phyloP scores from a whole-genome alignment of 1,284 basidiomycete species.

The Leccinum pallidistipes region DNA sequence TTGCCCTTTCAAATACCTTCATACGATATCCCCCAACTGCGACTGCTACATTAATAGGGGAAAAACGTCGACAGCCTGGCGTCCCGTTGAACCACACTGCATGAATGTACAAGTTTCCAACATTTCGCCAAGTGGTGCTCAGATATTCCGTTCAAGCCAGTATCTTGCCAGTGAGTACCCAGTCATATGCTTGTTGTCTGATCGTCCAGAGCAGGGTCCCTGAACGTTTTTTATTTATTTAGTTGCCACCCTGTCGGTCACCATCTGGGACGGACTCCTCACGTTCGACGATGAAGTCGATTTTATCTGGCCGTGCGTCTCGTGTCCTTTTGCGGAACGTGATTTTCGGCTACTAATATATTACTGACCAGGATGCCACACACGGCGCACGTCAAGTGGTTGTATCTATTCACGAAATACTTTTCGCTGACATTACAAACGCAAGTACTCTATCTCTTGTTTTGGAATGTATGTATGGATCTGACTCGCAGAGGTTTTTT shows the following conservation, averaged over 20 bases:
- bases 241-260: not conserved
- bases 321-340: not conserved
- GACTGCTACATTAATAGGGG: not conserved
- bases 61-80: not conserved
- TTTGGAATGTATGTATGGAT: not conserved
- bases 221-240: not conserved
- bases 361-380: conserved; percentile 15
- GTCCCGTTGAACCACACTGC: not conserved
- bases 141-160: not conserved
- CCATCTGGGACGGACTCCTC: conserved; percentile 19
- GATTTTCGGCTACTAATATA: not conserved
- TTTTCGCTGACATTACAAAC: conserved; percentile 14
- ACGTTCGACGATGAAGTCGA: conserved; percentile 14
- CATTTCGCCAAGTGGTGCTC: not conserved
- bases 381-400: conserved; percentile 22
- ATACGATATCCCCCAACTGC: not conserved
- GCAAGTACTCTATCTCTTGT: conserved; percentile 3
- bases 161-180: not conserved
- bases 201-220: not conserved
- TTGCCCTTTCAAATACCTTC: not conserved
- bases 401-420: conserved; percentile 24
- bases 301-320: conserved; percentile 19
- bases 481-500: conserved; percentile 1
- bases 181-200: not conserved
- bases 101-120: not conserved